Conservation (phyloP, 1,284 basidiomycete genomes). For the Volvariella volvacea region DNA sequence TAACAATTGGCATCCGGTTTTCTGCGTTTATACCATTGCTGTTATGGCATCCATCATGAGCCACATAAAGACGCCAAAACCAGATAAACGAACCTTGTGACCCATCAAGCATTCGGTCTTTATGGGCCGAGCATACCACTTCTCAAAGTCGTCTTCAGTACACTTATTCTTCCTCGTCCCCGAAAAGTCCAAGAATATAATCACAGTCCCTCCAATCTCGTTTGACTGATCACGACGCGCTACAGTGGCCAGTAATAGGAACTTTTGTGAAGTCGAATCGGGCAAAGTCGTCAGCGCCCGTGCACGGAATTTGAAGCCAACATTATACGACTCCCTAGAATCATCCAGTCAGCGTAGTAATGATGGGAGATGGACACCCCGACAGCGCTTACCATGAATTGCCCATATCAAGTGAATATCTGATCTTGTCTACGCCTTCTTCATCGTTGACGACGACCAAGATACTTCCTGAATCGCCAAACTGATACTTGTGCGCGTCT, state of each 20-base stretch:
- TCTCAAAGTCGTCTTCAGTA: slow-evolving; percentile 71
- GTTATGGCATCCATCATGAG: slow-evolving; percentile 4
- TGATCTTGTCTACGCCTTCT: slow-evolving; percentile 64
- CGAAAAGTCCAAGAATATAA: slow-evolving; percentile 84
- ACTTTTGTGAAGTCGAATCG: slow-evolving; percentile 92
- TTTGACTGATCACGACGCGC: slow-evolving; percentile 54
- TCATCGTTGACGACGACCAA: slow-evolving; percentile 88
- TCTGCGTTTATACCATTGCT: slow-evolving; percentile 93
- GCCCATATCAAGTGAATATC: slow-evolving; percentile 86
- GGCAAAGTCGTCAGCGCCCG: slow-evolving; percentile 78
- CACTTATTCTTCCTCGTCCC: slow-evolving; percentile 69
- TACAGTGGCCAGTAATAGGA: slow-evolving; percentile 78
- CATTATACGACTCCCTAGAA: slow-evolving; percentile 63
- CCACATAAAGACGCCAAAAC: neutral
- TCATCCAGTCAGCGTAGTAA: neutral
- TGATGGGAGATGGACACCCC: slow-evolving; percentile 1
- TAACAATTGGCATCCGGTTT: slow-evolving; percentile 85
- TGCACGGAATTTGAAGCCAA: slow-evolving; percentile 73
- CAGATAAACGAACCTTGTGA: slow-evolving; percentile 60
- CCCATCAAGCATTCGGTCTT: slow-evolving; percentile 89
- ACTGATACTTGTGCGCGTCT: slow-evolving; percentile 91
- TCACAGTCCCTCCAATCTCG: slow-evolving; percentile 58
- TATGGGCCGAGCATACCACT: slow-evolving; percentile 76
- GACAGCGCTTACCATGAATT: slow-evolving; percentile 62
- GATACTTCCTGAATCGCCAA: slow-evolving; percentile 86